Percentiles rank a stretch among this genome's conserved stretches.
These are phyloP conservation scores for Colletotrichum scovillei DNA, from an alignment of 2,329 filamentous ascomycete genomes.

Conservation along the genomic window DNA sequence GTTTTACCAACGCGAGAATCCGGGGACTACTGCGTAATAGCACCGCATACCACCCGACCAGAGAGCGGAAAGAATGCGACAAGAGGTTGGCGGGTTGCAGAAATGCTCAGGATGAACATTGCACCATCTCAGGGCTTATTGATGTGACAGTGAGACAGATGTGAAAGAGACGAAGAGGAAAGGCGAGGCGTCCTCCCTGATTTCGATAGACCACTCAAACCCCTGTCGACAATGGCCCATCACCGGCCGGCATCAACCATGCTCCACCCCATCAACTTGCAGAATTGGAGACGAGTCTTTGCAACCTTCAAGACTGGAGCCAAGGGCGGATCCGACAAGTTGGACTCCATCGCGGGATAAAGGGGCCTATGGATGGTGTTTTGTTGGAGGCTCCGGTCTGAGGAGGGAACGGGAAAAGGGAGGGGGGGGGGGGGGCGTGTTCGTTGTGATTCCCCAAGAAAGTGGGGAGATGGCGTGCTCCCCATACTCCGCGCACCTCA, in stretches of 20 bases:
- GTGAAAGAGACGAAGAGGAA: neutral
- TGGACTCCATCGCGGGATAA: neutral
- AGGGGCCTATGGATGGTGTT: neutral
- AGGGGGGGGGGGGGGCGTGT: neutral
- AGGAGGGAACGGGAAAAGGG: neutral
- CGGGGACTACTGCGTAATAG: neutral
- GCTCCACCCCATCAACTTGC: neutral
- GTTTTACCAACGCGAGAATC: neutral
- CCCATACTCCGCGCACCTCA: constrained; percentile 16
- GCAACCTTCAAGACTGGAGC: neutral
- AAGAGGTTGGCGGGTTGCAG: neutral
- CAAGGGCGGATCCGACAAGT: neutral
- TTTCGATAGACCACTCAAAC: neutral
- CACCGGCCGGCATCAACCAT: constrained; percentile 13
- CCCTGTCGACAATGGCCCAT: neutral
- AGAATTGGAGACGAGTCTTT: constrained; percentile 6
- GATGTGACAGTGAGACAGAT: constrained; percentile 16
- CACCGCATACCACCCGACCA: neutral
- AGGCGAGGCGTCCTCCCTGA: neutral
- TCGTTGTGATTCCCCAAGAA: constrained; percentile 31
- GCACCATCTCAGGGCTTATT: constrained; percentile 26
- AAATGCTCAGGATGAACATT: neutral
- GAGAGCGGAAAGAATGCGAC: neutral
- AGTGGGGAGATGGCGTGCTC: constrained; percentile 38
- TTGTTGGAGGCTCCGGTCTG: constrained; percentile 23